phyloP scores from a whole-genome alignment of 495 filamentous ascomycete genomes.

The Penicillium canescens region DNA sequence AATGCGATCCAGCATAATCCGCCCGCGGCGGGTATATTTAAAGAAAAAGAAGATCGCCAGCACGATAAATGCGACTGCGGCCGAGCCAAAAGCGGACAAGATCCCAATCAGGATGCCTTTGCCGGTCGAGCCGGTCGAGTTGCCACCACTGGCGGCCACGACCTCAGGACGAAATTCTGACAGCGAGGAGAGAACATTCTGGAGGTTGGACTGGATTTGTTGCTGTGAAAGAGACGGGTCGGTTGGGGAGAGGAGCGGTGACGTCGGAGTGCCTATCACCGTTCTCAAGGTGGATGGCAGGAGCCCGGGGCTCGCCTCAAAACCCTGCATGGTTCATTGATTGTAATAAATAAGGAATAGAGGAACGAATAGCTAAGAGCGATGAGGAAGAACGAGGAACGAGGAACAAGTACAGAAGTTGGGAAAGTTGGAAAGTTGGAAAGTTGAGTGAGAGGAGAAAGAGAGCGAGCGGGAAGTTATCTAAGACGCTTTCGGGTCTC shows the following conservation, averaged over 20 bases:
- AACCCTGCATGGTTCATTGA: slow-evolving; percentile 50
- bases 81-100: slow-evolving; percentile 94
- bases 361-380: background rate
- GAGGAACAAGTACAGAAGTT: background rate
- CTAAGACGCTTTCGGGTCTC: slow-evolving; percentile 35
- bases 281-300: slow-evolving; percentile 38
- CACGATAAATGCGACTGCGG: slow-evolving; percentile 75
- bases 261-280: slow-evolving; percentile 33
- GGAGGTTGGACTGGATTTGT: slow-evolving; percentile 29
- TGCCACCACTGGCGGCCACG: slow-evolving; percentile 38
- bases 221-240: slow-evolving; percentile 21
- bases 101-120: slow-evolving; percentile 93
- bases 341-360: slow-evolving; percentile 10
- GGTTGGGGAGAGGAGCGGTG: slow-evolving; percentile 26
- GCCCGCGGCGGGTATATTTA: slow-evolving; percentile 80
- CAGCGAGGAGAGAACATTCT: slow-evolving; percentile 32
- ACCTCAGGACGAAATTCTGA: slow-evolving; percentile 26
- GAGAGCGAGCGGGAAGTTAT: slow-evolving; percentile 11
- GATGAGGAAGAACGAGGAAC: slow-evolving; percentile 5
- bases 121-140: slow-evolving; percentile 54
- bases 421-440: slow-evolving; percentile 10
- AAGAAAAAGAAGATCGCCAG: slow-evolving; percentile 92
- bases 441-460: slow-evolving; percentile 12
- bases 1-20: slow-evolving; percentile 92
- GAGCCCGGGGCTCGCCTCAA: slow-evolving; percentile 43